phyloP scores from a whole-genome alignment of 495 filamentous ascomycete genomes.

The Aspergillus coremiiformis region DNA sequence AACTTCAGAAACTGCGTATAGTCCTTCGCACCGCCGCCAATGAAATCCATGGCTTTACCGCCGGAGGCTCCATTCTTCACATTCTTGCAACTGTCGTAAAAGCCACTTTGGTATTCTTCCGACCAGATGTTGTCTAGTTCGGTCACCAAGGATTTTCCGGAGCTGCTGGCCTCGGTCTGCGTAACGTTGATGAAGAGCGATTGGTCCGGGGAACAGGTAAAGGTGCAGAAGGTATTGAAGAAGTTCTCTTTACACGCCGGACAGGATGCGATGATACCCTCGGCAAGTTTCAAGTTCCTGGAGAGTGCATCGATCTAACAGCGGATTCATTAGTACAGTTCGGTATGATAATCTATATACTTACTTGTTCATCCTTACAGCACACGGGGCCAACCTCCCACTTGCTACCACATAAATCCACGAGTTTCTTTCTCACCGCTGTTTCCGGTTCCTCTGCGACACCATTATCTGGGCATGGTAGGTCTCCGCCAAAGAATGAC shows the following conservation, averaged over 20 bases:
- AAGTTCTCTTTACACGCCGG: constrained; percentile 97
- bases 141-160: constrained; percentile 66
- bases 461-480: constrained; percentile 93
- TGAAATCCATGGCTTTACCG: constrained; percentile 84
- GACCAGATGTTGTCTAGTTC: constrained; percentile 89
- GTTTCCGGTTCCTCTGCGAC: constrained; percentile 65
- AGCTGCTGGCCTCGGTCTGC: constrained; percentile 53
- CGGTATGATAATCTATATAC: background rate
- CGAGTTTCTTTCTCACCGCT: constrained; percentile 62
- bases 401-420: constrained; percentile 77
- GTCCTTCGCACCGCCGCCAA: constrained; percentile 90
- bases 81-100: constrained; percentile 96
- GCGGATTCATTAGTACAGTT: background rate
- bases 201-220: constrained; percentile 95
- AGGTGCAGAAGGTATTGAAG: constrained; percentile 94
- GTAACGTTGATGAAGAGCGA: constrained; percentile 94
- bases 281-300: constrained; percentile 76
- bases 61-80: constrained; percentile 95
- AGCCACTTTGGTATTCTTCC: constrained; percentile 75
- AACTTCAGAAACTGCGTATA: constrained; percentile 80
- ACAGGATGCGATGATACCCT: constrained; percentile 81
- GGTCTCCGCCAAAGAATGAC: constrained; percentile 73
- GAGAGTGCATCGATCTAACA: constrained; percentile 65
- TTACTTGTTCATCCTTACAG: constrained; percentile 74
- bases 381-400: constrained; percentile 81